Base-by-base conservation (phyloP, 805 yeast genomes). In the Wickerhamomyces rabaulensis region DNA sequence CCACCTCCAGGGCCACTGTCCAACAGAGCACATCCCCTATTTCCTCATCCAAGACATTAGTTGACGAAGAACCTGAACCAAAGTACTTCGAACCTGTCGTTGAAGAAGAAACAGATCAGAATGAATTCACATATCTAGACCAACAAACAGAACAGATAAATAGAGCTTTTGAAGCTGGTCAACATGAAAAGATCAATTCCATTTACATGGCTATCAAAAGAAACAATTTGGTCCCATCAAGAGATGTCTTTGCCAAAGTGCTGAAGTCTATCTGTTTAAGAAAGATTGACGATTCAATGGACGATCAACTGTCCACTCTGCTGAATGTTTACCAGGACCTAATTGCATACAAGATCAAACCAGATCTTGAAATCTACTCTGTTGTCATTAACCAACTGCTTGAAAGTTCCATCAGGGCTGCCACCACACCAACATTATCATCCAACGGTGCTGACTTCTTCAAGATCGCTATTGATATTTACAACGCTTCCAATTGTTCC, bases 291-390 rank as follows among this genome's bases (percentile, higher is more conserved):
- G 75, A 73, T 51, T 69, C 80, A 22, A 63, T 78, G 7, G 89
- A 85, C 59, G 75, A 74, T 40, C 77, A 75, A 58, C 69, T 85
- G 60, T 83, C 87, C 2, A 78, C 75, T 45, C 61, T 85, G 48
- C 65, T 85, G 52, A 82, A 79, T 19, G 80, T 83, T 31, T 85
- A 85, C 58, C 86, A 85, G 43, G 90, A 83, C 55, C 66, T 84
- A 59, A 68, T 85, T 35, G 58, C 75, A 21, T 70, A 73, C 52
- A 71, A 69, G 50, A 49, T 78, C 36, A 81, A 78, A 58, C 94
- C 94, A 16, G 70, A 74, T 22, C 56, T 61, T 38, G 68, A 67
- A 17, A 82, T 87, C 8, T 84, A 78, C 61, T 68, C 76, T 54
- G 60, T 76, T 3, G 73, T 77, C 6, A 66, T 85, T 40, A 63